Evolutionary conservation across 352 stramenopile genomes (phyloP).

Genomic region (Globisporangium mamillatum): DNA sequence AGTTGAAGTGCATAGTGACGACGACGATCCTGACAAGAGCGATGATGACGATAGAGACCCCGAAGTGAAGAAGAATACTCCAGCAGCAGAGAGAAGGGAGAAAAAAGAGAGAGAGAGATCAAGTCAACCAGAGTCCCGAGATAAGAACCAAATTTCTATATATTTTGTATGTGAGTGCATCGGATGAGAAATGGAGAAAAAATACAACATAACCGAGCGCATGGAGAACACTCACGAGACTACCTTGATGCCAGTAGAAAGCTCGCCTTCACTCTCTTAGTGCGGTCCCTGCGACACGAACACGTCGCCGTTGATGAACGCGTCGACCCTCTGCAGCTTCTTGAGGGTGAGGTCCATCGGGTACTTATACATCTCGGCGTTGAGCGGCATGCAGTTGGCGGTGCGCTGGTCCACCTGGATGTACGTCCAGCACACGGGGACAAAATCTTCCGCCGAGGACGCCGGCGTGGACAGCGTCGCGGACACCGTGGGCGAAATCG

Average conservation of each 20-base stretch:
- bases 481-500: conserved; percentile 32
- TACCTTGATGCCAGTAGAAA: no score
- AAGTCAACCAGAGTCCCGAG: neutral
- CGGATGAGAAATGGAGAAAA: neutral
- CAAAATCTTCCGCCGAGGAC: conserved; percentile 39
- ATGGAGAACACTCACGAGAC: neutral
- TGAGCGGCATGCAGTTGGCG: conserved; percentile 63
- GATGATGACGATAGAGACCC: conserved; percentile 4
- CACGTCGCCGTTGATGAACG: conserved; percentile 74
- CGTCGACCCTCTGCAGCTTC: conserved; percentile 65
- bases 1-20: neutral
- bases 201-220: neutral
- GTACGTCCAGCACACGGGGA: conserved; percentile 82
- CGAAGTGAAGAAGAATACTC: neutral
- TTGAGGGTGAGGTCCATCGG: conserved; percentile 75
- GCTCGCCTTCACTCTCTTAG: conserved; percentile 4
- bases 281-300: conserved; percentile 58
- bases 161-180: conserved; percentile 8
- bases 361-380: conserved; percentile 83
- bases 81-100: neutral
- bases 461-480: conserved; percentile 20
- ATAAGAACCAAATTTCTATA: conserved; percentile 10
- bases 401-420: conserved; percentile 80
- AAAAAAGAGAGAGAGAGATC: neutral
- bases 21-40: neutral